Base-by-base conservation (phyloP, 2,329 filamentous ascomycete species). In the Fusarium lateritium region DNA sequence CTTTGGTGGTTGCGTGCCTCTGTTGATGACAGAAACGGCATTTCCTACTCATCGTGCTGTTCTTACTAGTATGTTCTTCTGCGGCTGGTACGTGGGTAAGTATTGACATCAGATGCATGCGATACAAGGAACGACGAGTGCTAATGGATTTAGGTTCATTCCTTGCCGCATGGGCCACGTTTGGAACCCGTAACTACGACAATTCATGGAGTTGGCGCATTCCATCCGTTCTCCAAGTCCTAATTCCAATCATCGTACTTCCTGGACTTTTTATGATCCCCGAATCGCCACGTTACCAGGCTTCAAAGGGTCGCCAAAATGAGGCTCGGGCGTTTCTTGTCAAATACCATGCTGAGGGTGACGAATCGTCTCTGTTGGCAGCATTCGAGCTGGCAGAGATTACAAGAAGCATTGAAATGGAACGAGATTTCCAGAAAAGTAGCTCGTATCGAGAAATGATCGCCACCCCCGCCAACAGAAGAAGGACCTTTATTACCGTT, bases 211-310 rank as follows among this genome's bases (percentile, higher is more conserved):
- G 80, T 24, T 85, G 84, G 82, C 79, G 83, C 33, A 75, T 84
- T 15, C 84, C 84, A 6, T 85, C 82, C 17, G 74, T 84, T 11
- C 76, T 86, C 6, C 84, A 86, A 66, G 39, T 58, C 7, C 76
- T 73, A 44, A 79, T 81, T 7, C 63, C 63, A n/a, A 10, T 55
- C 5, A 10, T 67, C 17, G 58, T 49, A 2, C 56, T 67, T 6
- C 54, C 59, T 9, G 63, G 50, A 5, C 49, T 49, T 6, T 7
- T 60, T 10, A 14, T 67, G 52, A 44, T 67, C 9, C 63, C 63
- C 5, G 63, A 67, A 7, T 63, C 53, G 2, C 63, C 63, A 1
- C 59, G 63, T 7, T 67, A 43, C 19, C 47, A 31, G 14, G 53
- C 54, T n/a, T 55, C 54, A 31, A 54, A 45, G 31, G 63, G 43